Base-by-base conservation (phyloP, 164 flowering plant species). In the Berberis vulgaris region DNA sequence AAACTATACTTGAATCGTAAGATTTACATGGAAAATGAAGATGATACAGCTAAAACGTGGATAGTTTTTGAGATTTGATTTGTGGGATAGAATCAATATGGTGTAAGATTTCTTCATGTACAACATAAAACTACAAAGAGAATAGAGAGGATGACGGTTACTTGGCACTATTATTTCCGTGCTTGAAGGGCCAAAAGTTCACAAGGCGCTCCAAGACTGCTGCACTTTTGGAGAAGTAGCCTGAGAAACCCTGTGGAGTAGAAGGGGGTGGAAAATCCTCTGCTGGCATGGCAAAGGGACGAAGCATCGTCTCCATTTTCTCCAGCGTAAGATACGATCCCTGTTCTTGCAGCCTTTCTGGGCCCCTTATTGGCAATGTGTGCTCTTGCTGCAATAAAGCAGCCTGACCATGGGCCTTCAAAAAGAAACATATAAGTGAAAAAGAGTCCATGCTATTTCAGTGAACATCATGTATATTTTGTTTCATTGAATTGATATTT, bases 261-360 rank as follows among this genome's bases (percentile, higher is more conserved):
- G 74, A 11, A 11, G 78, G 75, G 38, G 99, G 97, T 44, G 99
- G 97, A 49, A 95, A 95, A 63, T 95, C 99, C 69, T 91, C 99
- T 1, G 99, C 94, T 49, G 99, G 99, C 99, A 95, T 95, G 5
- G 99, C 99, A 70, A 95, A 91, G 55, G 86, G 89, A 42, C 87
- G 87, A 49, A 91, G 9, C 99, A 95, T 91, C 63, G 60, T 80
- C 67, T 94, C 99, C 93, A 89, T 81, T 74, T 72, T 87, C 60
- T 87, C 96, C 46, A 91, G 69, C 8, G 99, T 88, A 45, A 89
- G 84, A 75, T 79, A 89, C 5, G 99, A 83, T 38, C 86, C 94
- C 3, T 78, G 81, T 73, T 95, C 99, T 76, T 91, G 97, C 68
- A 95, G 77, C 81, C 99, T 91, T 69, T 95, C 99, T 49, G 97